phyloP scores from a whole-genome alignment of 139 green algal species.

The Closterium sp. region DNA sequence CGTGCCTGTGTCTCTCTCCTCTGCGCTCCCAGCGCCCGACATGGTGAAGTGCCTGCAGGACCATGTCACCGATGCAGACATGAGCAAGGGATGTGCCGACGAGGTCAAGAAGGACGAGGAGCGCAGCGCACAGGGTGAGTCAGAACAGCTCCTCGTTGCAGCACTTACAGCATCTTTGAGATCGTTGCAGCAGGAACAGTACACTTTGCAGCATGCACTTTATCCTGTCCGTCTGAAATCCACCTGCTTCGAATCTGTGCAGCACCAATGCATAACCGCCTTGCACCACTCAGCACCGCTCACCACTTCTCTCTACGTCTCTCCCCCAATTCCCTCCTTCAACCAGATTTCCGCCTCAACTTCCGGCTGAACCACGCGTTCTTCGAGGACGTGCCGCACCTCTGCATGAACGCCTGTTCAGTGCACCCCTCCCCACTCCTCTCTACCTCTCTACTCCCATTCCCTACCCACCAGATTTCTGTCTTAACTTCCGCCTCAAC shows the following conservation, averaged over 20 bases:
- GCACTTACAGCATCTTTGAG: too few relatives aligned
- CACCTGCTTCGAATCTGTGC: too few relatives aligned
- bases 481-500: constrained; percentile 78
- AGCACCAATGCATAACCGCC: too few relatives aligned
- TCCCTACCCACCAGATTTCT: too few relatives aligned
- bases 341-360: constrained; percentile 85
- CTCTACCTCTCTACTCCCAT: neutral
- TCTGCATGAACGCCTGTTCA: too few relatives aligned
- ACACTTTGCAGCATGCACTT: constrained; percentile 6
- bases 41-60: constrained; percentile 76
- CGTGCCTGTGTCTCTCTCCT: neutral
- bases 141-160: too few relatives aligned
- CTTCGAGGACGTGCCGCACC: neutral
- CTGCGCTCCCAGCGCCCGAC: constrained; percentile 46
- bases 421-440: neutral
- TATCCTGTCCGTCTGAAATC: constrained; percentile 74
- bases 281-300: too few relatives aligned
- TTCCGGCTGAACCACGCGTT: constrained; percentile 75
- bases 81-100: constrained; percentile 69
- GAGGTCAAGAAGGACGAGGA: constrained; percentile 71
- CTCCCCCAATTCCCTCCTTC: too few relatives aligned
- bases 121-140: constrained; percentile 38
- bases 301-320: neutral
- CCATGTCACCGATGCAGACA: constrained; percentile 65
- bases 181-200: neutral